Evolutionary conservation across 2,329 filamentous ascomycete species (phyloP), one percentile per base, ranked within the genome.

Genomic region (Zalaria sp.): DNA sequence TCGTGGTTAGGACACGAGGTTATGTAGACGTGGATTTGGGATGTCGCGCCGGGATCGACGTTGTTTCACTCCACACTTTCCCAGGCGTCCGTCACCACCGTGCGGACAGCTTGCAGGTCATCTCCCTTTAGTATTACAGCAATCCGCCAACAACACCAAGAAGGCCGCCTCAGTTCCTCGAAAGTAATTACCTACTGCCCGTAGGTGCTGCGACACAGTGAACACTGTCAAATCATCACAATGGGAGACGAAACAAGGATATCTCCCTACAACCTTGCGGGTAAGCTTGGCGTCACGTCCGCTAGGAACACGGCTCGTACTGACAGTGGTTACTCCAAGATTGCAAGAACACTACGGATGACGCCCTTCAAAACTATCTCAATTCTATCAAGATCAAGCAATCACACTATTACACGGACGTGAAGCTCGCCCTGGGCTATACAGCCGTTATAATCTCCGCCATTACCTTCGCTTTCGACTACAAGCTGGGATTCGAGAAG

Each of bases 271-370:
- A 55, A 51, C 18, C 51, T 59, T 10, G 42, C 46, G n/a, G 46
- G 46, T 47, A 38, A 7, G 9, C n/a, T n/a, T 32, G 18, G 18
- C 18, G 18, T 18, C 18, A 18, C 18, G 18, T 18, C 18, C 18
- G 18, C 18, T 18, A 18, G 18, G 18, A 18, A 18, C 31, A 34
- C 31, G 31, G 9, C 31, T 34, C 31, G 9, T 9, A 11, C 9
- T 34, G 9, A 9, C 11, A 9, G 31, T 11, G 31, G 11, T 11
- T 34, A 11, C 9, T 34, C 31, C 31, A 7, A 93, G 91, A 96
- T 60, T 81, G 98, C 49, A 96, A 96, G 65, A 93, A 91, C 67
- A 93, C 88, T 34, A 86, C 84, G 51, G 91, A 98, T 67, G 91
- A 98, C 65, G 86, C 88, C 43, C 80, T 98, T 46, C 79, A 83